Base-by-base conservation (phyloP, 495 filamentous ascomycete genomes). In the Lindgomyces ingoldianus region DNA sequence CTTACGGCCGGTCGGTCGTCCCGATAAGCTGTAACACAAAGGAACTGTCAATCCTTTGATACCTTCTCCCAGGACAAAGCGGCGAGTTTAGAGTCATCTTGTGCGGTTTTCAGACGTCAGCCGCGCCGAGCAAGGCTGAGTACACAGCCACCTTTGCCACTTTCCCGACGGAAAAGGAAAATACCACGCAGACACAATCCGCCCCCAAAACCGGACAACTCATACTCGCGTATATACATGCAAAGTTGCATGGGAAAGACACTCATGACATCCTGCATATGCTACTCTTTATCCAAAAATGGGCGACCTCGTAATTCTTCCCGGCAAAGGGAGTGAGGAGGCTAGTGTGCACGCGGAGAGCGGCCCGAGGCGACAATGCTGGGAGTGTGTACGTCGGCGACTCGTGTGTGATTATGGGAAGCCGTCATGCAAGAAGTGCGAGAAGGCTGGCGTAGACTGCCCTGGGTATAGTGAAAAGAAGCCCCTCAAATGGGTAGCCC, bases 391-490 rank as follows among this genome's bases (percentile, higher is more conserved):
- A 21, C 25, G 30, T 11, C 47, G 59, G n/a, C 47, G 59, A 16
- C 25, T 62, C 4, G 59, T 62, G 2, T 62, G 59, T 33, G 59
- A 62, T 36, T 62, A 41, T 27, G 29, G 26, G 18, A 47, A 11
- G 3, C 59, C 59, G 4, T 16, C 26, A 18, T 62, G 59, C 49
- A 62, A 62, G 39, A 62, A 62, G 25, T 62, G 59, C 49, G 10
- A n/a, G 1, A 62, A 53, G 16, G 22, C 27, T 9, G 59, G 59
- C 8, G 22, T 12, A 22, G 21, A 42, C 10, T 62, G 59, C 24
- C 48, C 59, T 8, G 59, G 59, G 12, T 62, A 62, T 29, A 48
- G 44, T 18, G 59, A 53, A n/a, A 53, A 62, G 25, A 62, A 62
- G 36, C 59, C 59, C 11, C 22, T 62, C 14, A 50, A 62, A 48